Base-by-base conservation (phyloP, 352 stramenopile genomes). In the Globisporangium cylindrosporum region DNA sequence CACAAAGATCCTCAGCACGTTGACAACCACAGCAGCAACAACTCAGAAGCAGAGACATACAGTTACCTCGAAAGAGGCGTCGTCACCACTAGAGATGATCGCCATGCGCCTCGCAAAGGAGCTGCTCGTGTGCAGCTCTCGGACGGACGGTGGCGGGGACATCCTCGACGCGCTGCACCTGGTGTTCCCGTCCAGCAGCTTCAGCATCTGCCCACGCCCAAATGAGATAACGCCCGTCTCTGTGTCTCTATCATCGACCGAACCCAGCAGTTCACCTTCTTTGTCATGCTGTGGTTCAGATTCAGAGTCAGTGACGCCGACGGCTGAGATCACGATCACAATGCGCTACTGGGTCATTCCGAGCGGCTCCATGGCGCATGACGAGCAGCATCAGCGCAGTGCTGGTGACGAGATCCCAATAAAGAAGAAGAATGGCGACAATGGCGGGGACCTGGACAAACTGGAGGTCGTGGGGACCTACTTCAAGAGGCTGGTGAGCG, bases 161-260 rank as follows among this genome's bases (percentile, higher is more conserved):
- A 90, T 93, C 48, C 70, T 90, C 5, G 83, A 93, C 61, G 77
- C 77, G 2, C 72, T 92, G 46, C 79, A 89, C 27, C 46, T 88
- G 1, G 65, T 89, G 24, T 74, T 92, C 57, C 69, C 71, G 8
- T 81, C 68, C 32, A 68, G 82, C 15, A 70, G 76, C 9, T 84
- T 79, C 59, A 89, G 71, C 62, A 78, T 92, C 18, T 92, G 82
- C 41, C 82, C 83, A 2, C 76, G 88, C 32, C 60, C 77, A 34
- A 62, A 49, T 36, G 64, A 70, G 14, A 83, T 79, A 41, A 67
- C 84, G 24, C 80, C 81, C 0, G 80, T 91, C 51, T 53, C 73
- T 6, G 75, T 91, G 36, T 29, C 61, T 9, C 65, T 90, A 29
- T 29, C 25, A 41, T 74, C 53, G 25, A 48, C 24, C 55, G 20